Evolutionary conservation across 2,329 filamentous ascomycete species (phyloP), one percentile per base, ranked within the genome.

Genomic region (Ceratocystis lukuohia): DNA sequence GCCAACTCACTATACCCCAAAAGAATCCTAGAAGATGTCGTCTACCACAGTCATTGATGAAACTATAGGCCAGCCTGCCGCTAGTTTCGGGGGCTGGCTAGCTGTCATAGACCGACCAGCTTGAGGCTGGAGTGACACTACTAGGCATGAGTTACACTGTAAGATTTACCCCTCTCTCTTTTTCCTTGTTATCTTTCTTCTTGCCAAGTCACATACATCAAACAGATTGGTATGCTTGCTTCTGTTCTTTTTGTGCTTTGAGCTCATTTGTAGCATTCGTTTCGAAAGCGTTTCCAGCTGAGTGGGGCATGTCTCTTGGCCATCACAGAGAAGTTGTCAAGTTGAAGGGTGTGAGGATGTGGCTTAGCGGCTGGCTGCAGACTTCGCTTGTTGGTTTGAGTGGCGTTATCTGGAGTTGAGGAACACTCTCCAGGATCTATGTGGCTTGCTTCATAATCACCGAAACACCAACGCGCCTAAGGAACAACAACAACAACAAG

Each of bases 361-460:
- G 53, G 53, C 25, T 30, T 57, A 3, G 53, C 65, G 65, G 65
- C 17, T 66, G 59, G 45, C 65, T 66, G 45, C 65, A 66, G 65
- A 28, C 45, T 45, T 66, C 59, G 65, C 57, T 66, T 66, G 57
- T 62, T 66, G 65, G 65, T 46, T 62, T 56, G 59, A 33, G 44
- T 41, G 65, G 65, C 57, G 61, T 62, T 33, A 30, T 53, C 20
- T 56, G n/a, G 62, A 28, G 48, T 53, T 53, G n/a, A 25, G 25
- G 22, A 25, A 6, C 15, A 30, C 25, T 28, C 53, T 30, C 53
- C 22, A 57, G 22, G 17, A 22, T 33, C 30, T 57, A 25, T 3
- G 28, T 57, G 53, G 28, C 25, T 41, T 33, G 28, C n/a, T 20
- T 53, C n/a, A 20, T 22, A 53, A 53, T 53, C n/a, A 53, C 48